Conservation (phyloP, 2,329 filamentous ascomycete genomes). For the Xylaria multiplex region DNA sequence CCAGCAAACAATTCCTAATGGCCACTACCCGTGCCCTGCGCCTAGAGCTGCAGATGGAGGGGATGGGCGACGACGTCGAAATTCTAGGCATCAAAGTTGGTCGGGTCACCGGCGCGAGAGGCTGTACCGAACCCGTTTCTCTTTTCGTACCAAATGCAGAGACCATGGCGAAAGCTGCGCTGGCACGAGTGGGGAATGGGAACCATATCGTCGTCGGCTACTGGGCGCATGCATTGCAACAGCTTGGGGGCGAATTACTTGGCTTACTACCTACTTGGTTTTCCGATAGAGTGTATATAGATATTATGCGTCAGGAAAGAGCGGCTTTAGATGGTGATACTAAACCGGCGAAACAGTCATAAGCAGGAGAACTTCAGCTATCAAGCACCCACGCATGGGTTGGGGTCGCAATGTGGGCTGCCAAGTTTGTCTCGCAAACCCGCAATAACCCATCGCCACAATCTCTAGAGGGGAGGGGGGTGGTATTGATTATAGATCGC, state of each 20-base stretch:
- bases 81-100: neutral
- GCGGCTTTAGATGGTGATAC: neutral
- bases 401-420: no score
- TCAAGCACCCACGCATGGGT: no score
- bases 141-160: constrained; percentile 26
- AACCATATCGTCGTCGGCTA: constrained; percentile 29
- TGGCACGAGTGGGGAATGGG: constrained; percentile 30
- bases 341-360: constrained; percentile 1
- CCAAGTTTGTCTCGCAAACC: no score
- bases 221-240: constrained; percentile 28
- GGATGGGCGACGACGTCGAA: neutral
- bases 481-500: no score
- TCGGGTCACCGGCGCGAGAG: neutral
- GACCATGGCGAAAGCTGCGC: constrained; percentile 29
- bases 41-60: constrained; percentile 52
- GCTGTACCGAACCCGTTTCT: constrained; percentile 18
- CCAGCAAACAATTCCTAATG: constrained; percentile 58
- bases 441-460: no score
- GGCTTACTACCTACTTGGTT: neutral
- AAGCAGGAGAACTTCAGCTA: neutral
- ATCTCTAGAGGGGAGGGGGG: no score
- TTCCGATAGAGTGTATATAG: neutral
- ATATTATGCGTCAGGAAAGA: constrained; percentile 1
- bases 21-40: constrained; percentile 54
- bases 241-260: constrained; percentile 3